Evolutionary conservation across 176 grass and related monocot genomes (phyloP).

Genomic region (Ananas comosus): DNA sequence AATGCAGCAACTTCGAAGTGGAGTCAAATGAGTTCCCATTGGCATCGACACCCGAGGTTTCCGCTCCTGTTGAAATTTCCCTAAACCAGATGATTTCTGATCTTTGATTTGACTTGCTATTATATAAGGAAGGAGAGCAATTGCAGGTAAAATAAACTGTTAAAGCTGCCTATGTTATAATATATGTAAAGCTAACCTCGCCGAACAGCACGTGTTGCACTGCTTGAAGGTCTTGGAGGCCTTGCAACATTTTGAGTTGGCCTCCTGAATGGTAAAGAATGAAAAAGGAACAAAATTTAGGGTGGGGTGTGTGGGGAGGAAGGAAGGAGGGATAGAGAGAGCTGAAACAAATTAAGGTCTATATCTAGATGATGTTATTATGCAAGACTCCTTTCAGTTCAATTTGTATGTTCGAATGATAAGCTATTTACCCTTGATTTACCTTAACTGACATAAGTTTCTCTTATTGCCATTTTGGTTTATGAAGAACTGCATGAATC

Average conservation of each 20-base stretch:
- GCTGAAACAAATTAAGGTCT: not conserved
- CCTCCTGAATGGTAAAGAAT: conserved; percentile 26
- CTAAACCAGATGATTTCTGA: conserved; percentile 5
- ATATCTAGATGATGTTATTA: not conserved
- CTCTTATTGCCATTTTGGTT: not conserved
- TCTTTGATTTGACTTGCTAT: not conserved
- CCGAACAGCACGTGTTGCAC: conserved; percentile 57
- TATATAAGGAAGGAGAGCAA: too few relatives aligned
- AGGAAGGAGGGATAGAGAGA: too few relatives aligned
- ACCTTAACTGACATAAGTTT: not conserved
- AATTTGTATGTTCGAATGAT: not conserved
- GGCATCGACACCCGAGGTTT: conserved; percentile 45
- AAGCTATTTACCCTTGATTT: not conserved
- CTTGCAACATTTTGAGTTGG: conserved; percentile 55
- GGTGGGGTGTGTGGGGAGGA: not conserved
- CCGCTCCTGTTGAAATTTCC: conserved; percentile 30
- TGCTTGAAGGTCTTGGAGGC: conserved; percentile 43
- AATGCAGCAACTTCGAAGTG: conserved; percentile 85
- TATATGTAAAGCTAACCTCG: conserved; percentile 40
- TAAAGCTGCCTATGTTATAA: conserved; percentile 2
- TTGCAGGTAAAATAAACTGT: not conserved
- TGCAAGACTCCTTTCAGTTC: not conserved
- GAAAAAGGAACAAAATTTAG: not conserved
- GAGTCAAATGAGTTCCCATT: conserved; percentile 78
- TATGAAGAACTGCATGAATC: not conserved